Evolutionary conservation across 805 yeast genomes (phyloP).

Genomic region (Hyphopichia homilentoma): DNA sequence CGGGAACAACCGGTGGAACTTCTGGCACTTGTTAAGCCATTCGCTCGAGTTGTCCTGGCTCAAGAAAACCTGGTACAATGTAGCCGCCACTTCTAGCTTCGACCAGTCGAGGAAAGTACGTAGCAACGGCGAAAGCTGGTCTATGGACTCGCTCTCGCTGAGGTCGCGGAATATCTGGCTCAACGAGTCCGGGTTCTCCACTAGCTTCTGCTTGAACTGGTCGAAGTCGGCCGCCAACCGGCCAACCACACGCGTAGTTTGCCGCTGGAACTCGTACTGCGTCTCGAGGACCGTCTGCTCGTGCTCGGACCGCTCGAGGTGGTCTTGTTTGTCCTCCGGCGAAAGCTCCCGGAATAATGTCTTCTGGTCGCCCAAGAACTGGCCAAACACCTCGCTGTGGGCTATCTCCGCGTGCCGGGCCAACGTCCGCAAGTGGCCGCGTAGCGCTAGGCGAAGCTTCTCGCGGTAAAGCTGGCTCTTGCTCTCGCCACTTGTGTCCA

Average conservation of each 20-base stretch:
- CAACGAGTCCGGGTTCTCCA: slow-evolving; percentile 52
- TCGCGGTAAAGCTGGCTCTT: slow-evolving; percentile 54
- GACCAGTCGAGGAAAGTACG: slow-evolving; percentile 76
- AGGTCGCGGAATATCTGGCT: slow-evolving; percentile 63
- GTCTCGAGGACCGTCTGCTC: slow-evolving; percentile 57
- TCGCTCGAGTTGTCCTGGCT: slow-evolving; percentile 82
- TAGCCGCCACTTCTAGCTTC: slow-evolving; percentile 78
- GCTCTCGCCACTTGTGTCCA: not conserved
- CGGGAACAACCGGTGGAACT: slow-evolving; percentile 76
- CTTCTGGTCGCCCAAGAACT: slow-evolving; percentile 47
- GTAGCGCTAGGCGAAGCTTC: slow-evolving; percentile 67
- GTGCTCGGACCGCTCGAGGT: slow-evolving; percentile 51
- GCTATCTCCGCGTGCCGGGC: slow-evolving; percentile 53
- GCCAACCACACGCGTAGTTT: slow-evolving; percentile 56
- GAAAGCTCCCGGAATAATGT: slow-evolving; percentile 30
- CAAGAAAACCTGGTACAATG: slow-evolving; percentile 73
- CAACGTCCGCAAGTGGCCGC: slow-evolving; percentile 65
- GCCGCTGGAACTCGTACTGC: slow-evolving; percentile 69
- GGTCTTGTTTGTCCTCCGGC: slow-evolving; percentile 50
- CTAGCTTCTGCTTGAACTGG: slow-evolving; percentile 52
- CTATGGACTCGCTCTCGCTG: slow-evolving; percentile 47
- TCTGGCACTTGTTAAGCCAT: slow-evolving; percentile 62
- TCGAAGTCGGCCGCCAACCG: slow-evolving; percentile 55
- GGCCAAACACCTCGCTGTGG: slow-evolving; percentile 45
- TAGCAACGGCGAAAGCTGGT: slow-evolving; percentile 62